Base-by-base conservation (phyloP, 352 stramenopile species). In the Globisporangium orthogonon region DNA sequence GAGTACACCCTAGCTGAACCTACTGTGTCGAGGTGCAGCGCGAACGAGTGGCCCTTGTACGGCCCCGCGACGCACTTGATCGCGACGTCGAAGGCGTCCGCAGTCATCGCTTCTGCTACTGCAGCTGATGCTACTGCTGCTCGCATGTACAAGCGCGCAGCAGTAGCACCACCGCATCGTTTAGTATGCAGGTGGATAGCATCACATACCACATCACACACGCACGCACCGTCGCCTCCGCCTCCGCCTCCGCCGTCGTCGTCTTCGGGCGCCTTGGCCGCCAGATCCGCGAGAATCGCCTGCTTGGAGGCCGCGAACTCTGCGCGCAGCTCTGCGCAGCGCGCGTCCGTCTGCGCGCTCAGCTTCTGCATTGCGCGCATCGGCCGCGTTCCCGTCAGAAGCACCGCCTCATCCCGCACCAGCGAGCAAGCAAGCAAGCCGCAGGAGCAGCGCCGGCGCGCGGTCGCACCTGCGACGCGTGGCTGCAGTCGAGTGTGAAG, bases 31-130 rank as follows among this genome's bases (percentile, higher is more conserved):
- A 91, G 71, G 44, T 82, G 62, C 30, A 93, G 70, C 4, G 70
- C 67, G 58, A 83, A 89, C 33, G 69, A 76, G 57, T 73, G 74
- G 41, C 76, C 77, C 60, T 70, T 71, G 67, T 90, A 91, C 5
- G 71, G 74, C 10, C 83, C 83, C 28, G 54, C 66, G 23, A 81
- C 52, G 52, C 76, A 84, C 49, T 67, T 64, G 35, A 91, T 74
- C 9, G 61, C 69, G 46, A 89, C 74, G 13, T 78, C 67, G 65
- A 77, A 83, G 7, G 67, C 63, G 17, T 49, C 44, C 14, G 44
- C 44, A 18, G 17, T 4, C 2, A 17, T 43, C 37, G 37, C 37
- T 17, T 10, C 37, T 43, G 43, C 15, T 28, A n/a, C n/a, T 0
- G 43, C 23, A 28, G 58, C 50, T 3, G 71, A 61, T 33, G 65